phyloP scores from a whole-genome alignment of 2,329 filamentous ascomycete species.

The Knufia petricola region DNA sequence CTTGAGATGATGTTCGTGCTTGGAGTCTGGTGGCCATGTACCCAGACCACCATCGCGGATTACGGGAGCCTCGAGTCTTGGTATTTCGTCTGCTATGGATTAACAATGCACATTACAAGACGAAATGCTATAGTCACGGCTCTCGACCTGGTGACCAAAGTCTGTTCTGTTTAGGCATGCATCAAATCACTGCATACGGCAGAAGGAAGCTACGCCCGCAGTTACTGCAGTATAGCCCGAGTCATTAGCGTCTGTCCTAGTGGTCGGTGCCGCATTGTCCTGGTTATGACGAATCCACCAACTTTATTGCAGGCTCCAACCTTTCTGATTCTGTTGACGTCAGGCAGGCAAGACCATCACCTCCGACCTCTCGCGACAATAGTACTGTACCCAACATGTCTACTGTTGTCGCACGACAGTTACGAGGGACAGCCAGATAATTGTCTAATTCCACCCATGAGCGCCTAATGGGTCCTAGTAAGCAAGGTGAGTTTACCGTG shows the following conservation, averaged over 20 bases:
- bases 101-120: too few species aligned
- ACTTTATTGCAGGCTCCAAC: background rate
- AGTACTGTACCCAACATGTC: background rate
- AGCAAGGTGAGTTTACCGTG: background rate
- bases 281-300: background rate
- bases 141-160: too few species aligned
- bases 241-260: background rate
- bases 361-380: background rate
- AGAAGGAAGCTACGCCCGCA: too few species aligned
- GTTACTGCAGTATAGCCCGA: too few species aligned
- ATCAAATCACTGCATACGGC: too few species aligned
- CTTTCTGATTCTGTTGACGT: background rate
- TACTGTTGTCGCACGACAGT: background rate
- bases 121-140: too few species aligned
- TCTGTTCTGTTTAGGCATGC: too few species aligned
- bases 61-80: too few species aligned
- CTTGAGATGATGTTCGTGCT: background rate
- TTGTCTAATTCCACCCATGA: background rate
- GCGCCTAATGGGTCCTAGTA: background rate
- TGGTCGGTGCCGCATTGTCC: background rate
- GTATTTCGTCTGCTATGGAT: too few species aligned
- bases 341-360: background rate
- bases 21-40: background rate
- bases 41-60: too few species aligned
- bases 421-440: background rate